A percentile compares a stretch with the other conserved stretches of the same genome.
Evolutionary conservation across 495 filamentous ascomycete genomes (phyloP).

Genomic region (Trichoderma virens): DNA sequence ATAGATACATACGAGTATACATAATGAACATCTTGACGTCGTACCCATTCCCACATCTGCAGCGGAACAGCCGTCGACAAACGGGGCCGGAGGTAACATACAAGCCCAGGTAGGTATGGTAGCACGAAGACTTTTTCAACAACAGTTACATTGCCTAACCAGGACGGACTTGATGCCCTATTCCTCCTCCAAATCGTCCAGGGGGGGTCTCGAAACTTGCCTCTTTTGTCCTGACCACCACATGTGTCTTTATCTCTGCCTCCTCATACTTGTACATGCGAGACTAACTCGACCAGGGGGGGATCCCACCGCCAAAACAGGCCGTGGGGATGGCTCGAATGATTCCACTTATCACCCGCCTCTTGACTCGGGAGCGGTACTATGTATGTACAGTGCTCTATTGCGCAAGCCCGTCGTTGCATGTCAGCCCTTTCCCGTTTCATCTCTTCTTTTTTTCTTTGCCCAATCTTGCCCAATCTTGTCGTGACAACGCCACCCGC

Average conservation of each 20-base stretch:
- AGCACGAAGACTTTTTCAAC: background rate
- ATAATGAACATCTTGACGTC: too few species aligned
- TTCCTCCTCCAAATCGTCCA: too few species aligned
- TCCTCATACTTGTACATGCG: too few species aligned
- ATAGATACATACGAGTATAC: too few species aligned
- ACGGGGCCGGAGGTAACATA: background rate
- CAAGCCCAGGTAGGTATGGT: background rate
- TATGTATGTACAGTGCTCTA: too few species aligned
- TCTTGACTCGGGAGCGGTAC: background rate
- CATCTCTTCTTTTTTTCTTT: background rate
- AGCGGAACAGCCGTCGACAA: background rate
- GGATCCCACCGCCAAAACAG: conserved; percentile 1
- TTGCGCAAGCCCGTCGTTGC: background rate
- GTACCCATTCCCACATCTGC: background rate
- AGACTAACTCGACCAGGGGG: background rate
- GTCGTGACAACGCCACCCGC: background rate
- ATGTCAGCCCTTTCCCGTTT: background rate
- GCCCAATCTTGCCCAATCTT: background rate
- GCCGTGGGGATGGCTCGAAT: background rate
- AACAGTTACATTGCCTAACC: background rate
- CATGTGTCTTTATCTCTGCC: too few species aligned
- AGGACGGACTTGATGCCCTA: too few species aligned
- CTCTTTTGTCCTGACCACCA: too few species aligned
- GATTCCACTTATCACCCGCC: background rate
- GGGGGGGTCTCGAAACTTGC: too few species aligned